Evolutionary conservation across 768 basidiomycete species (phyloP).

Genomic region (Podaxis sp.): DNA sequence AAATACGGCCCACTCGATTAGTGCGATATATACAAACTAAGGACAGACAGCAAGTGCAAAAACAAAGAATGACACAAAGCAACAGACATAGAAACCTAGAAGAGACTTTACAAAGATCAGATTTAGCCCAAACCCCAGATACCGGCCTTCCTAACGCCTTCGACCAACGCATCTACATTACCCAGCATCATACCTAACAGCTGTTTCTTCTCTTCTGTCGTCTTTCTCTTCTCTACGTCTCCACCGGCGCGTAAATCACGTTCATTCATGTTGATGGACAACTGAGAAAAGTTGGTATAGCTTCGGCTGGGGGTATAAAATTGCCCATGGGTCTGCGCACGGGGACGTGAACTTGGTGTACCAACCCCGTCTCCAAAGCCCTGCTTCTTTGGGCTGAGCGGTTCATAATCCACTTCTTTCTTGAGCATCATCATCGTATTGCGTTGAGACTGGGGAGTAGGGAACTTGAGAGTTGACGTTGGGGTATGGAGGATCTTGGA

Average conservation of each 20-base stretch:
- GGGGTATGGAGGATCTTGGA: not conserved
- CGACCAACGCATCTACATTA: slow-evolving; percentile 89
- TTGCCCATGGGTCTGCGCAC: slow-evolving; percentile 11
- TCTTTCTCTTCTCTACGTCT: slow-evolving; percentile 35
- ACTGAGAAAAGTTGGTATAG: not conserved
- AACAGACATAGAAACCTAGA: slow-evolving; percentile 6
- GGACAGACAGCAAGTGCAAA: slow-evolving; percentile 9
- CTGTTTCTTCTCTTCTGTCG: slow-evolving; percentile 83
- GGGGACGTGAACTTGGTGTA: slow-evolving; percentile 10
- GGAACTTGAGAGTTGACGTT: slow-evolving; percentile 20
- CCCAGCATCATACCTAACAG: slow-evolving; percentile 79
- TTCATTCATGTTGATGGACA: slow-evolving; percentile 4
- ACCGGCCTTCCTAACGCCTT: slow-evolving; percentile 81
- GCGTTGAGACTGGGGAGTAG: slow-evolving; percentile 35
- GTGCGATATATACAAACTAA: slow-evolving; percentile 7
- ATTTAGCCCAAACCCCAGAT: slow-evolving; percentile 71
- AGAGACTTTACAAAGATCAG: not conserved
- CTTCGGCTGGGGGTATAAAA: slow-evolving; percentile 9
- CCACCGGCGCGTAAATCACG: slow-evolving; percentile 11
- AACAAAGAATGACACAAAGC: slow-evolving; percentile 17
- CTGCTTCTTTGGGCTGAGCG: slow-evolving; percentile 63
- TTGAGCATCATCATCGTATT: slow-evolving; percentile 59
- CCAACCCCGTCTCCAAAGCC: slow-evolving; percentile 12
- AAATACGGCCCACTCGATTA: not conserved
- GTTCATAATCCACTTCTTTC: slow-evolving; percentile 72